Conservation (phyloP, 2,329 filamentous ascomycete genomes). For the Sporothrix inflata region DNA sequence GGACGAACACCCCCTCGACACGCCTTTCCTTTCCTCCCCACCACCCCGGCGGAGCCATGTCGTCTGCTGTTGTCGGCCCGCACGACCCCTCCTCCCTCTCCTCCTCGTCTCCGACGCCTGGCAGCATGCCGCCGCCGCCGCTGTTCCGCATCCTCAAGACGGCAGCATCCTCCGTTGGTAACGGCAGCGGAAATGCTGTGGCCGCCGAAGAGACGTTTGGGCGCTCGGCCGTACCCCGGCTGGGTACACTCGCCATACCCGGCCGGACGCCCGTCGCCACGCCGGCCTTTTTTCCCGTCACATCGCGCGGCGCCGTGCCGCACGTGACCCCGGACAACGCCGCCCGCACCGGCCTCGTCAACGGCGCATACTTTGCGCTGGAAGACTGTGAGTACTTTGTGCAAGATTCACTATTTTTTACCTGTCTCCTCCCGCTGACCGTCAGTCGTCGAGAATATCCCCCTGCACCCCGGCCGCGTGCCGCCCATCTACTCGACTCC, state of each 20-base stretch:
- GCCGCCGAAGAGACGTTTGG: conserved; percentile 1
- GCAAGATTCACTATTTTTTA: neutral
- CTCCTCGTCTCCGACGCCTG: neutral
- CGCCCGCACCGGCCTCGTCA: conserved; percentile 63
- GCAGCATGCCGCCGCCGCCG: conserved; percentile 22
- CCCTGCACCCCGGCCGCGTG: conserved; percentile 17
- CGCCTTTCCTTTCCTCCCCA: neutral
- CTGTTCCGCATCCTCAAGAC: conserved; percentile 32
- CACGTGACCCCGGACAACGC: conserved; percentile 89
- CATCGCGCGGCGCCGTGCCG: conserved; percentile 82
- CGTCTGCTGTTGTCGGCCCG: conserved; percentile 2
- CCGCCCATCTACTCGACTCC: conserved; percentile 32
- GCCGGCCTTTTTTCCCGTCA: conserved; percentile 77
- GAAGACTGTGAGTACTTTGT: conserved; percentile 78
- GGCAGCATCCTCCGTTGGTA: conserved; percentile 7
- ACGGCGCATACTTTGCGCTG: conserved; percentile 76
- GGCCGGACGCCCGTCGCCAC: conserved; percentile 72
- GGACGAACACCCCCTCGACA: neutral
- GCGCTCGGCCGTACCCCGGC: conserved; percentile 51
- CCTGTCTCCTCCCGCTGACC: neutral
- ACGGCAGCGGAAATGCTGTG: neutral
- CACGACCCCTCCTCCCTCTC: neutral
- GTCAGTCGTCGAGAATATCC: conserved; percentile 32
- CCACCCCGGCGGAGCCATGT: conserved; percentile 17
- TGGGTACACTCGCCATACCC: conserved; percentile 67